These are phyloP conservation scores for Phytophthora europaea DNA, from an alignment of 352 stramenopile species.

Conservation along the genomic window DNA sequence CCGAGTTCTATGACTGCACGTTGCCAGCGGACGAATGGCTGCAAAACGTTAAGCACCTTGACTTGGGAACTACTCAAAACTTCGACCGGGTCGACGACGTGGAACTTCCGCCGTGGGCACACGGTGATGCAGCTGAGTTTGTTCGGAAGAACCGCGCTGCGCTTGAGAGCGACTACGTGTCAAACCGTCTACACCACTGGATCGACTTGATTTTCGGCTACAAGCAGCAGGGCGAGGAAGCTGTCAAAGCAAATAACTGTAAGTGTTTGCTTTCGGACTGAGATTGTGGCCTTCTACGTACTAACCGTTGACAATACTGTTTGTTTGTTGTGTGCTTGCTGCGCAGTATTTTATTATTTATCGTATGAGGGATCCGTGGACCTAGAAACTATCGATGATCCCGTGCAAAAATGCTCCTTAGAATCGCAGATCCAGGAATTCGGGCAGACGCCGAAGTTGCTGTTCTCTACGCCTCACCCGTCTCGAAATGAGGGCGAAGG, in stretches of 20 bases:
- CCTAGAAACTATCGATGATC: slow-evolving; percentile 86
- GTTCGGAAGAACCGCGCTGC: slow-evolving; percentile 95
- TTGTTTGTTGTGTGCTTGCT: background rate
- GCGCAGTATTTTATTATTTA: slow-evolving; percentile 92
- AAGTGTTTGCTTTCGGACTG: slow-evolving; percentile 3
- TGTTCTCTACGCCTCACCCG: slow-evolving; percentile 83
- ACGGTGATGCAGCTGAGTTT: slow-evolving; percentile 88
- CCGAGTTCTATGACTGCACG: slow-evolving; percentile 97
- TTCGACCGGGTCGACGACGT: slow-evolving; percentile 93
- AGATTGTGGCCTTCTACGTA: background rate
- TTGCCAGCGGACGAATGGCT: slow-evolving; percentile 92
- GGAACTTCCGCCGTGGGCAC: slow-evolving; percentile 95
- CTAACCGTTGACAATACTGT: background rate
- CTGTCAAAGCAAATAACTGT: slow-evolving; percentile 88
- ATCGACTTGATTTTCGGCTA: slow-evolving; percentile 99
- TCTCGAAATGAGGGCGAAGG: slow-evolving; percentile 57
- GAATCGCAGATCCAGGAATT: slow-evolving; percentile 95
- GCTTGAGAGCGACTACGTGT: slow-evolving; percentile 97
- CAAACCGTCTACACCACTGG: slow-evolving; percentile 96
- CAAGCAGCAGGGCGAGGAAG: slow-evolving; percentile 96
- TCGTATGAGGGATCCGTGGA: slow-evolving; percentile 90
- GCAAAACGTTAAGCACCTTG: slow-evolving; percentile 95
- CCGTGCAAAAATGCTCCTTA: slow-evolving; percentile 93
- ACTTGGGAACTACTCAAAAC: slow-evolving; percentile 93
- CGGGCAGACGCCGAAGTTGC: slow-evolving; percentile 87